Evolutionary conservation across 2,329 filamentous ascomycete species (phyloP), one percentile per base, ranked within the genome.

Genomic region (Diaporthe destruens): DNA sequence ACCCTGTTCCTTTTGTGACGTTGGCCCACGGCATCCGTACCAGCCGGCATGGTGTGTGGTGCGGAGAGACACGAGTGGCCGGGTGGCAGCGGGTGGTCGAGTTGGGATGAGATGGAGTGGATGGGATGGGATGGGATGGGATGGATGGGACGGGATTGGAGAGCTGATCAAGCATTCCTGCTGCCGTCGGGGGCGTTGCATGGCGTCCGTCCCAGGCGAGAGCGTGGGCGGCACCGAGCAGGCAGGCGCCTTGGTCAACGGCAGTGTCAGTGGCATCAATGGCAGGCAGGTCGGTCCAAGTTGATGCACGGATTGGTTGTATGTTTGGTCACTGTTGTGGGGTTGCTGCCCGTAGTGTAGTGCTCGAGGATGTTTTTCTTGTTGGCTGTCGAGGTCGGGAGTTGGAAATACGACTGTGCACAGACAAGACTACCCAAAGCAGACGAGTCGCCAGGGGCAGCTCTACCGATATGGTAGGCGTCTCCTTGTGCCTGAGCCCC

Each of bases 361-460:
- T 29, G 29, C 20, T 65, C 59, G 59, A 51, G 18, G 32, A 11
- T 36, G 34, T 36, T 51, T 44, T 47, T 44, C 32, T 65, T 65
- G 59, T 16, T 51, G 44, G 59, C 44, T 29, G 59, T n/a, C 59
- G 29, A 51, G 59, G 59, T 65, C 59, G 59, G 59, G 59, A 65
- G 59, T 51, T 65, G 59, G 59, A 65, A 39, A 65, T 51, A 65
- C 59, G 59, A 51, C 59, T 65, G 59, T 65, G 59, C 59, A 65
- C 59, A 65, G 44, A 51, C 44, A 36, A 65, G 44, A 51, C 44
- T 36, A 36, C 59, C 59, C 29, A 65, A 65, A 65, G 59, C 44
- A 51, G 59, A 51, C 59, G 44, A 34, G 12, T 36, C 44, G 44
- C 59, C 44, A 36, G 59, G 59, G 59, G 59, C n/a, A 36, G 44